Base-by-base conservation (phyloP, 257 asterid species). In the Petrea volubilis region DNA sequence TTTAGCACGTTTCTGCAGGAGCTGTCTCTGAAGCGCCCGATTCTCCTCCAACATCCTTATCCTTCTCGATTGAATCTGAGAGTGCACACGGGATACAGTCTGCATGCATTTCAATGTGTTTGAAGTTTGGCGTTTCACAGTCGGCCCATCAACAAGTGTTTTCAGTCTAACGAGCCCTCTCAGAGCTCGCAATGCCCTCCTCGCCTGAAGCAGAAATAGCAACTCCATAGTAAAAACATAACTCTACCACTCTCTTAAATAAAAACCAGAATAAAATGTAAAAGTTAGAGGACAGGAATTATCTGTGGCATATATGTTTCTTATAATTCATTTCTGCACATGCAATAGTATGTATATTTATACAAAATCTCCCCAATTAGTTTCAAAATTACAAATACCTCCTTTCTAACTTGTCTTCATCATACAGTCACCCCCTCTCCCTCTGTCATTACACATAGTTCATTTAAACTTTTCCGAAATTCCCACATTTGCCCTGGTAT, bases 81-180 rank as follows among this genome's bases (percentile, higher is more conserved):
- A 77, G 34, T 90, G 98, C 77, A 92, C 90, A 41, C 88, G 93
- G 36, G 93, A 86, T 20, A 88, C 74, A 52, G 84, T 78, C 56
- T 90, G 98, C 96, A 92, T 82, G 75, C 84, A 75, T 80, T 88
- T 90, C 57, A 90, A 77, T 44, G 98, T 78, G 76, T 77, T 88
- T 73, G 95, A 79, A 20, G 91, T 92, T 78, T 92, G 96, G 41
- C 95, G 88, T 80, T 79, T 82, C 67, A 73, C 95, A 8, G 90
- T 81, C 9, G 90, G 84, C 60, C 96, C 98, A 75, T 86, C 90
- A 20, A 88, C 88, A 55, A 90, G 96, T 53, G 88, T 74, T 85
- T 90, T 92, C 60, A 92, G 78, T 84, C 98, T 85, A 24, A 92
- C 93, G 49, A 90, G 90, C 74, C 98, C 98, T 81, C 92, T 84